Base-by-base conservation (phyloP, 345 rosid species). In the Gossypium ekmanianum region DNA sequence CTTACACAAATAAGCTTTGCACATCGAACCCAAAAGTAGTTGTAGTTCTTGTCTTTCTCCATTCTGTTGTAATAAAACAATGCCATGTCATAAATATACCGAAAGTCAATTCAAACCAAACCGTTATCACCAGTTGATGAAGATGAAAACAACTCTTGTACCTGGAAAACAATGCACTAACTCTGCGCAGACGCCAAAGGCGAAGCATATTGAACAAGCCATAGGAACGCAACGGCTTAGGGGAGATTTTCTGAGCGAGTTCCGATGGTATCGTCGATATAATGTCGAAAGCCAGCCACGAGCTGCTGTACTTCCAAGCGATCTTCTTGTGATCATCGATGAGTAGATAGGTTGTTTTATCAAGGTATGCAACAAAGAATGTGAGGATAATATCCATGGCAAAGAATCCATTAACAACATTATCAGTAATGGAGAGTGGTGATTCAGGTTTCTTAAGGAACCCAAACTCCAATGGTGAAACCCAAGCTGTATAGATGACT, bases 151-250 rank as follows among this genome's bases (percentile, higher is more conserved):
- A 24, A 24, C 18, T 20, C 10, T 7, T 61, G 22, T 82, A 95
- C 98, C 99, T 89, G 61, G 98, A 87, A 81, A 95, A 93, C 52
- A 95, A 47, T 69, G 96, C 89, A 82, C 99, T 83, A 56, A 95
- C 98, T 90, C 99, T 89, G 9, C 98, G 86, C 20, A 95, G 90
- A 79, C 99, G 99, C 99, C 99, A 93, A 1, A 93, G 97, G 67
- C 99, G 92, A 76, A 95, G 94, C 98, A 95, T 91, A 80, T 88
- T 95, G 81, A 90, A 90, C 2, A 88, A 82, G 56, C 93, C 97
- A 79, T 91, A 95, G 1, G 88, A 73, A 43, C 56, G 79, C 59
- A 89, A 67, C 3, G 86, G 73, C 71, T 87, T 75, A 22, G 96
- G 88, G 54, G 88, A 81, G 26, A 93, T 85, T 80, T 75, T 95